phyloP scores from a whole-genome alignment of 2,329 filamentous ascomycete genomes.

The Trichoderma arundinaceum region DNA sequence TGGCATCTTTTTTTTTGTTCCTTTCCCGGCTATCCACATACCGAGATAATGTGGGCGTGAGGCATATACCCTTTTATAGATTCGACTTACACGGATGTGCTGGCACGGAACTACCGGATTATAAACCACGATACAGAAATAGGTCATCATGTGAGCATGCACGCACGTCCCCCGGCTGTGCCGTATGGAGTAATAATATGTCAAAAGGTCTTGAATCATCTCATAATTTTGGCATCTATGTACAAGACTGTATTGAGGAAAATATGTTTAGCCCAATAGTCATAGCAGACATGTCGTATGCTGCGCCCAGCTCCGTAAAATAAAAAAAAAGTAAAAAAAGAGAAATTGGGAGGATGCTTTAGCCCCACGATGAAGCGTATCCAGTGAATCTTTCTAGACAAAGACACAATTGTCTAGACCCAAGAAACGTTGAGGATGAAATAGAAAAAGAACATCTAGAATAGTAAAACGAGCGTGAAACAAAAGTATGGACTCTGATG shows the following conservation, averaged over 20 bases:
- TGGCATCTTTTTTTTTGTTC: background rate
- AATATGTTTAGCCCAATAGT: constrained; percentile 18
- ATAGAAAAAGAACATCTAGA: constrained; percentile 3
- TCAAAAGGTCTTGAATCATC: background rate
- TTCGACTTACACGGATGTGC: constrained; percentile 3
- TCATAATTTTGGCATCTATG: constrained; percentile 31
- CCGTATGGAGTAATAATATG: background rate
- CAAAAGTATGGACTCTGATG: constrained; percentile 27
- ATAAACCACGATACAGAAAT: background rate
- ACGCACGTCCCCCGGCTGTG: background rate
- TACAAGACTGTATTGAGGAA: constrained; percentile 30
- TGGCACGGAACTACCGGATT: constrained; percentile 22
- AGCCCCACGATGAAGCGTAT: background rate
- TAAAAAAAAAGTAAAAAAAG: constrained; percentile 13
- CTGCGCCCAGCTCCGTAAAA: constrained; percentile 25
- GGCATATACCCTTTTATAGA: constrained; percentile 1
- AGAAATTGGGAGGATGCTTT: constrained; percentile 21
- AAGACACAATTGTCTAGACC: background rate
- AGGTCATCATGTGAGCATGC: constrained; percentile 3
- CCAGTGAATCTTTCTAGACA: constrained; percentile 14
- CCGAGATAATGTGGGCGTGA: background rate
- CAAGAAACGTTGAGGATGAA: background rate
- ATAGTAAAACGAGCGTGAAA: constrained; percentile 17
- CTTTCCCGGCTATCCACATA: background rate
- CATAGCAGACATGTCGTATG: constrained; percentile 29